Evolutionary conservation across 1,284 basidiomycete species (phyloP), one percentile per base, ranked within the genome.

Genomic region (Ustanciosporium gigantosporum): DNA sequence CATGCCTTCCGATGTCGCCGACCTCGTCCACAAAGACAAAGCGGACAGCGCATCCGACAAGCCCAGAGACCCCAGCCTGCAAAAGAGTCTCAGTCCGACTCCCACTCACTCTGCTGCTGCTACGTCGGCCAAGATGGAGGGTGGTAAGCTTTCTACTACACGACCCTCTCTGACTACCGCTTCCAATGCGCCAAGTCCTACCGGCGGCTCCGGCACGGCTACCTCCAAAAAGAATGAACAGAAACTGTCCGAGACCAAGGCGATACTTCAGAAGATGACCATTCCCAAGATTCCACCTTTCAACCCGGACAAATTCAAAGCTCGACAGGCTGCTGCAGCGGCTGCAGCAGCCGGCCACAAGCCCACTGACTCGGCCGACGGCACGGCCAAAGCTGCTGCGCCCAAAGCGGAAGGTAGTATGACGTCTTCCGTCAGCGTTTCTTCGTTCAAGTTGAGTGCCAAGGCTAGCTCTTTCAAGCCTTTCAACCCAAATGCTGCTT

Each of bases 211-310:
- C 20, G 50, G 49, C 25, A 40, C 46, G 20, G 52, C 51, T 17
- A 35, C 43, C 34, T 21, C 34, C 42, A 41, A 36, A 44, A 29
- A 40, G 31, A 41, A 56, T 20, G 53, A 48, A 24, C 43, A 49
- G 31, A 50, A 60, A 37, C 56, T 66, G n/a, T 64, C 67, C 19
- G 61, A 70, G 24, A 59, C 62, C 31, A 68, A 70, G 41, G 56
- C 58, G 3, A 62, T 66, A 80, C 79, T 80, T 58, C 77, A 81
- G 19, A 68, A 79, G 41, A 81, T 81, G 79, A 78, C 79, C 71
- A 93, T 97, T 53, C 88, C 91, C 66, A 76, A 87, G 43, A 98
- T 98, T 68, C 94, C 93, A 11, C 87, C 93, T 5, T 97, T 94
- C 84, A 88, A 87, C 74, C 88, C 90, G 36, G 80, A 77, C 14